Base-by-base conservation (phyloP, 352 stramenopile species). In the Phytopythium boreale region DNA sequence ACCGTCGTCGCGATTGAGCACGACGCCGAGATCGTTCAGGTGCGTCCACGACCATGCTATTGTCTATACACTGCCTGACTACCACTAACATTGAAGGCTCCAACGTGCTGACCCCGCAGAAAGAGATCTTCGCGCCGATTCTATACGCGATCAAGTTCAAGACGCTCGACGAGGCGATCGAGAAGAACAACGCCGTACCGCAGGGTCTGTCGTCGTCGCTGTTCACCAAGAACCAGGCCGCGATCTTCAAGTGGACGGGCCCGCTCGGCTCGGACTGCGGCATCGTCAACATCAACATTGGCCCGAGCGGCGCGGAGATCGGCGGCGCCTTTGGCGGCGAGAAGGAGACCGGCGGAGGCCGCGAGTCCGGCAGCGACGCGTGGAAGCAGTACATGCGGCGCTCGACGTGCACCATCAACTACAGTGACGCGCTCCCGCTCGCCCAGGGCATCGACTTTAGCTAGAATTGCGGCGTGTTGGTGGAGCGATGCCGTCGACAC, bases 301-400 rank as follows among this genome's bases (percentile, higher is more conserved):
- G 89, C 22, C 88, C 91, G 14, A 97, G 86, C 36, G 92, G 92
- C 59, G 92, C 92, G 49, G 92, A 98, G 71, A 98, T 98, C 64
- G 92, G 92, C 29, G 91, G 92, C 47, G 92, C 92, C 19, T 98
- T 98, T 59, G 92, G 92, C 19, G 92, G 92, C 24, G 90, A 98
- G 63, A 98, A 98, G 77, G 89, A 97, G 61, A 98, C 92, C 37
- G 92, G 92, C 22, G 89, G 91, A 12, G 92, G 92, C 53, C 87
- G 92, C 55, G 92, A 98, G 66, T 96, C 85, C 26, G 92, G 92
- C 57, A 96, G 85, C 61, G 92, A 98, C 58, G 75, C 89, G 17
- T 98, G 92, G 92, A 98, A 98, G 82, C 87, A 96, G 74, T 98
- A 98, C 88, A 97, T 97, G 89, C 89, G 92, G 36, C 88, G 92